Base-by-base conservation (phyloP, 83 land plant genomes). In the Picea abies region DNA sequence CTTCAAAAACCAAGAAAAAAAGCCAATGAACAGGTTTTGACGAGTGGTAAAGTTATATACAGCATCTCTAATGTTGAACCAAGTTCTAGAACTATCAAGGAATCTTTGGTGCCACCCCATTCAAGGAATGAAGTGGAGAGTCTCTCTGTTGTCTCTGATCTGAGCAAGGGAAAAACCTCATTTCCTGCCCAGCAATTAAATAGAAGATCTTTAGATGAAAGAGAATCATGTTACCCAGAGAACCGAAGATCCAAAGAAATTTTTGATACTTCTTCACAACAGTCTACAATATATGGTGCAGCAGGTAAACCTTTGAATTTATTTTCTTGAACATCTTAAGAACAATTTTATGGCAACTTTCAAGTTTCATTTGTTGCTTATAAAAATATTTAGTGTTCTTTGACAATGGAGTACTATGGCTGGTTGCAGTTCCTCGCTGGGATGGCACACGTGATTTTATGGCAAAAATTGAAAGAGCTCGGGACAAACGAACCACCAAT, bases 381-480 rank as follows among this genome's bases (percentile, higher is more conserved):
- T 11, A 6, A 7, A 41, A 12, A 41, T 72, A 39, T 41, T 20
- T 41, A 72, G 44, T 10, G 4, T 8, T 20, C 37, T 41, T 72
- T 72, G 70, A 32, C 1, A 16, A 25, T 61, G 84, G 22, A 23
- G 26, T 37, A 17, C 29, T 49, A 41, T 64, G 26, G 66, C 61
- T 78, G 1, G 63, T 82, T 81, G 76, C 88, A 94, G 96, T 94
- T 83, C 88, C 88, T 15, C 64, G 80, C 11, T 94, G 96, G 96
- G 90, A 92, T 86, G 93, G 79, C 12, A 63, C 63, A 60, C 91
- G 85, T 3, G 39, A 78, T 66, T 73, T 19, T 29, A 26, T 47
- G 63, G 52, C 76, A 9, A 25, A 20, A 26, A 29, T 4, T 9
- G 12, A 49, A 8, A 77, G 73, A 35, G n/a, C 81, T 32, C 26